Base-by-base conservation (phyloP, 148 eudicot genomes). In the Simmondsia chinensis region DNA sequence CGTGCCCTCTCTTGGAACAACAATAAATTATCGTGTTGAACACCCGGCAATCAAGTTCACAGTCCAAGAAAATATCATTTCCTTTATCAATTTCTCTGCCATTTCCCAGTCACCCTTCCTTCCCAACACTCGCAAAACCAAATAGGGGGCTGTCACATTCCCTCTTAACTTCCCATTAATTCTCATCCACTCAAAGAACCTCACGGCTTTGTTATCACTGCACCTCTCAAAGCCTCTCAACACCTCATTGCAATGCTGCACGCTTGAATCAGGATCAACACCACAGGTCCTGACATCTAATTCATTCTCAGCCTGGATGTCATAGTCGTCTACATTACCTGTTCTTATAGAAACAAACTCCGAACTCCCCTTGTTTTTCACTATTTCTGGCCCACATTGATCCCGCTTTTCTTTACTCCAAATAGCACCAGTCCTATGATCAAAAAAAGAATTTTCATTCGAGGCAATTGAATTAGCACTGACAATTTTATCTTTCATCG, bases 21-120 rank as follows among this genome's bases (percentile, higher is more conserved):
- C 80, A 77, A 63, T 75, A 84, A 18, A 89, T 81, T 21, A 89
- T 61, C 4, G 97, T 84, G 45, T 89, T 89, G 39, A 84, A 89
- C 50, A 81, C 74, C 62, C 64, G 95, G 65, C 38, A 68, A 34
- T 57, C 73, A n/a, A 84, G 70, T 37, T 75, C 74, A 65, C 97
- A 89, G 11, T 40, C 45, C 3, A 80, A 81, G 15, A 71, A 47
- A 18, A 40, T 51, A 38, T 51, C 84, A 89, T 84, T 57, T 89
- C 95, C 56, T 39, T 39, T 17, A 89, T 65, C 72, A 75, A 56
- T 15, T 34, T 51, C 54, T 81, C 79, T 1, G 97, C 95, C 5
- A 43, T 70, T 35, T 59, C 72, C 97, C 97, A 89, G 56, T 84
- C 82, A 42, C 60, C 63, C 54, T 56, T 76, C 71, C 93, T 81